phyloP scores from a whole-genome alignment of 108 stramenopile genomes.

The Nannochloropsis salina region DNA sequence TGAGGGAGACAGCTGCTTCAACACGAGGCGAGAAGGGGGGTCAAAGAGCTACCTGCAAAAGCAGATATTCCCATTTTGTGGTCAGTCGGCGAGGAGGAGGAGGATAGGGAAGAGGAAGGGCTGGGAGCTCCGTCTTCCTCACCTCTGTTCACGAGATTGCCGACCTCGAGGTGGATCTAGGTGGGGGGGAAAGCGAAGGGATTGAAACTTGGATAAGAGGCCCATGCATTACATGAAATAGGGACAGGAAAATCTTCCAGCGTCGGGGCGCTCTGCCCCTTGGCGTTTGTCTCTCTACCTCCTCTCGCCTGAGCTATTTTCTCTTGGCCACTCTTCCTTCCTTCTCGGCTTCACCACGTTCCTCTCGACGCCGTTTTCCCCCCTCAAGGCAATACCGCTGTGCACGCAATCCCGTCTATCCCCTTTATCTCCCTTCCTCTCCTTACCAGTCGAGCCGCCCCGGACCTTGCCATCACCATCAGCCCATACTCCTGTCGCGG shows the following conservation, averaged over 20 bases:
- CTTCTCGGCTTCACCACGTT: not conserved
- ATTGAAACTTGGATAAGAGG: not conserved
- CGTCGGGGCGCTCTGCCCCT: not conserved
- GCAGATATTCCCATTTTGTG: too few relatives aligned
- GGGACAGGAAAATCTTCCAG: not conserved
- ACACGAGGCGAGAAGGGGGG: too few relatives aligned
- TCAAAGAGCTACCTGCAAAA: too few relatives aligned
- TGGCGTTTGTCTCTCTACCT: not conserved
- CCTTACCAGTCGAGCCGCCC: conserved; percentile 15
- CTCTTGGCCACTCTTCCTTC: not conserved
- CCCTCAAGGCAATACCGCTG: too few relatives aligned
- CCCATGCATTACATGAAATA: too few relatives aligned
- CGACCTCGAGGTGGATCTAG: not conserved
- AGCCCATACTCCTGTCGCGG: not conserved
- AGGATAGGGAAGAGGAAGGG: not conserved
- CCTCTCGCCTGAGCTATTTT: not conserved
- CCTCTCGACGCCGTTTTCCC: too few relatives aligned
- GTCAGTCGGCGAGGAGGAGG: too few relatives aligned
- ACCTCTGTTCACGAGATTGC: not conserved
- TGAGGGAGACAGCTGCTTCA: not conserved
- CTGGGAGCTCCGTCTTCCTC: not conserved
- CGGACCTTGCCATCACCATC: not conserved
- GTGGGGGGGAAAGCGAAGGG: not conserved
- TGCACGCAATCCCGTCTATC: too few relatives aligned
- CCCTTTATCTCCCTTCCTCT: not conserved